phyloP scores from a whole-genome alignment of 768 basidiomycete species.

The Boletus patriciae region DNA sequence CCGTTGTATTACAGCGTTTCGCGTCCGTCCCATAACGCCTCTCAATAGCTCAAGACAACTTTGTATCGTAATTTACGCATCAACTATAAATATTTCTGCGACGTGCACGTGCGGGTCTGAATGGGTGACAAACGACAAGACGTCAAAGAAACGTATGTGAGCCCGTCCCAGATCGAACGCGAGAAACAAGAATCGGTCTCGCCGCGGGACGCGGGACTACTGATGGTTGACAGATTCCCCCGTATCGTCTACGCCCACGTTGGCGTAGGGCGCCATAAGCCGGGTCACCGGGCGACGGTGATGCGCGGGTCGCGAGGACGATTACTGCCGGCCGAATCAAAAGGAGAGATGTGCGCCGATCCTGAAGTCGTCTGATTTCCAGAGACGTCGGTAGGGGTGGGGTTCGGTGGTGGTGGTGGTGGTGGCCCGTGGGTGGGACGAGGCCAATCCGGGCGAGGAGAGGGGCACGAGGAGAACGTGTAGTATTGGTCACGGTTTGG shows the following conservation, averaged over 20 bases:
- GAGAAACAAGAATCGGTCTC: not conserved
- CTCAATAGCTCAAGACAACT: slow-evolving; percentile 16
- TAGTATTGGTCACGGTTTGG: slow-evolving; percentile 30
- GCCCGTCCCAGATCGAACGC: not conserved
- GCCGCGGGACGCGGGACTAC: not conserved
- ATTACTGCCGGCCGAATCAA: slow-evolving; percentile 47
- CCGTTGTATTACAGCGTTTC: slow-evolving; percentile 22
- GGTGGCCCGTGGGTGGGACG: not conserved
- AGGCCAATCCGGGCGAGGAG: slow-evolving; percentile 12
- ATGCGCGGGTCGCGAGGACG: slow-evolving; percentile 45
- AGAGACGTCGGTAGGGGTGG: slow-evolving; percentile 63
- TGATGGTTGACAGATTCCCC: slow-evolving; percentile 15
- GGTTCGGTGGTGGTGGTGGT: slow-evolving; percentile 42
- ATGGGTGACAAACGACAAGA: not conserved
- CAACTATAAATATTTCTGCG: slow-evolving; percentile 34
- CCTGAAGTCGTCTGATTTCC: slow-evolving; percentile 63
- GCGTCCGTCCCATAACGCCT: not conserved
- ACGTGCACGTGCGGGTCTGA: not conserved
- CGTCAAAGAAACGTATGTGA: too few species aligned
- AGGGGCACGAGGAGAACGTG: slow-evolving; percentile 48
- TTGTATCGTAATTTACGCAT: slow-evolving; percentile 36
- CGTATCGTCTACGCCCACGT: not conserved
- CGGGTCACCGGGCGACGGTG: slow-evolving; percentile 8
- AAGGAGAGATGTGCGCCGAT: slow-evolving; percentile 59
- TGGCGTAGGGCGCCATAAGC: not conserved